Evolutionary conservation across 2,329 filamentous ascomycete species (phyloP), one percentile per base, ranked within the genome.

Genomic region (Xylariomycetidae sp.): DNA sequence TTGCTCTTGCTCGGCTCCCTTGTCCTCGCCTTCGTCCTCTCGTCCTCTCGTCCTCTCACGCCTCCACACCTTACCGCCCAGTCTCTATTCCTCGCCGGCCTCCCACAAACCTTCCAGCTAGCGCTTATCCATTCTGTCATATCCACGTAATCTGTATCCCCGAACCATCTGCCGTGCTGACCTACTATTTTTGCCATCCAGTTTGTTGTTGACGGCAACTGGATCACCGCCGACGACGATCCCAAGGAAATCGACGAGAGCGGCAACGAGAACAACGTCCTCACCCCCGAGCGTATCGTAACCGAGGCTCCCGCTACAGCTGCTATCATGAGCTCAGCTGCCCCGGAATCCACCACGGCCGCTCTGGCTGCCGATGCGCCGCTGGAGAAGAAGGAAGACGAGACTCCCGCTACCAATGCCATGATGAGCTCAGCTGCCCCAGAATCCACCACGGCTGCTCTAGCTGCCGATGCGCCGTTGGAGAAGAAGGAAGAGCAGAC

Each of bases 201-300:
- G 90, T 98, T 95, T 61, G 85, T 98, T 51, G 90, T 95, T 47
- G 87, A 98, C 73, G 86, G 85, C 48, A 76, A 75, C 49, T 98
- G 92, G 92, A 79, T 79, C 31, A 84, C 80, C 58, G 89, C 95
- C 63, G 77, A 81, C 50, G 78, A 79, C 38, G 83, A 81, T 25
- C 84, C 85, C 39, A 81, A 83, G 63, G 89, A 95, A 65, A 76
- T 78, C 54, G 90, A 95, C 69, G 73, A 75, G 46, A 71, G 79
- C 53, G 83, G 85, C 53, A 95, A 90, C 72, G 70, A 88, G 52
- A 96, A 96, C 74, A 96, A 96, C 76, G 79, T 95, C 44, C 74
- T 98, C 37, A 74, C 76, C 25, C 78, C 83, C 37, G 76, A 87
- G 43, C 74, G 86, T 54, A 82, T 95, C 33, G 48, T 60, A 40